These are phyloP conservation scores for Epichloe uncinata DNA, from an alignment of 2,329 filamentous ascomycete species.

Conservation along the genomic window DNA sequence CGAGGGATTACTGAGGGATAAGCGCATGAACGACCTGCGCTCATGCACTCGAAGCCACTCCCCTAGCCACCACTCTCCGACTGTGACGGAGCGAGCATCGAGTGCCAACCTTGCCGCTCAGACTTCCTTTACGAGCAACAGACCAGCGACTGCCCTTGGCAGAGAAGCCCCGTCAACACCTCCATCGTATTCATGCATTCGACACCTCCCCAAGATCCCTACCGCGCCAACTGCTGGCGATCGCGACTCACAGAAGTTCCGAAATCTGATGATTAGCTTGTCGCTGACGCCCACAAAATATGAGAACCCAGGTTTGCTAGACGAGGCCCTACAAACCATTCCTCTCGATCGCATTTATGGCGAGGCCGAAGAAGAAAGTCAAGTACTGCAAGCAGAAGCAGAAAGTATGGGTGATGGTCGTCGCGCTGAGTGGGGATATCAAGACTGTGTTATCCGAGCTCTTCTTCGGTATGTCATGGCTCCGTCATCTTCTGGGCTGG, in stretches of 20 bases:
- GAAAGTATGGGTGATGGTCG: slow-evolving; percentile 71
- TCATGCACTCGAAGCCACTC: slow-evolving; percentile 41
- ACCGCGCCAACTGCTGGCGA: slow-evolving; percentile 56
- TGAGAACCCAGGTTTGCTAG: slow-evolving; percentile 87
- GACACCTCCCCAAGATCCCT: slow-evolving; percentile 46
- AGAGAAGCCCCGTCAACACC: slow-evolving; percentile 21
- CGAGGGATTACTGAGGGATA: slow-evolving; percentile 73
- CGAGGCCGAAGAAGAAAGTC: slow-evolving; percentile 86
- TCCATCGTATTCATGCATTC: slow-evolving; percentile 34
- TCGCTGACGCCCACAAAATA: slow-evolving; percentile 86
- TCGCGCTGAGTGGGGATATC: slow-evolving; percentile 87
- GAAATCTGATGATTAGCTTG: slow-evolving; percentile 71
- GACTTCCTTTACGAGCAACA: slow-evolving; percentile 24
- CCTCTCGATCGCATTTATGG: slow-evolving; percentile 84
- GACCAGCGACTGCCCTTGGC: slow-evolving; percentile 34
- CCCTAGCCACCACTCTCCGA: slow-evolving; percentile 46
- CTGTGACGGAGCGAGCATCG: slow-evolving; percentile 35
- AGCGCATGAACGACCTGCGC: slow-evolving; percentile 68
- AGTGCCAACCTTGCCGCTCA: slow-evolving; percentile 33
- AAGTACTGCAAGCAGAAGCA: slow-evolving; percentile 77
- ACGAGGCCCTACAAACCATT: slow-evolving; percentile 78
- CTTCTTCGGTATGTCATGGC: slow-evolving; percentile 54
- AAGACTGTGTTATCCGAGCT: slow-evolving; percentile 88
- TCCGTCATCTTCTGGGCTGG: not conserved
- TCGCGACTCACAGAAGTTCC: slow-evolving; percentile 56